These are phyloP conservation scores for Mycena amicta DNA, from an alignment of 768 basidiomycete species.

Conservation along the genomic window DNA sequence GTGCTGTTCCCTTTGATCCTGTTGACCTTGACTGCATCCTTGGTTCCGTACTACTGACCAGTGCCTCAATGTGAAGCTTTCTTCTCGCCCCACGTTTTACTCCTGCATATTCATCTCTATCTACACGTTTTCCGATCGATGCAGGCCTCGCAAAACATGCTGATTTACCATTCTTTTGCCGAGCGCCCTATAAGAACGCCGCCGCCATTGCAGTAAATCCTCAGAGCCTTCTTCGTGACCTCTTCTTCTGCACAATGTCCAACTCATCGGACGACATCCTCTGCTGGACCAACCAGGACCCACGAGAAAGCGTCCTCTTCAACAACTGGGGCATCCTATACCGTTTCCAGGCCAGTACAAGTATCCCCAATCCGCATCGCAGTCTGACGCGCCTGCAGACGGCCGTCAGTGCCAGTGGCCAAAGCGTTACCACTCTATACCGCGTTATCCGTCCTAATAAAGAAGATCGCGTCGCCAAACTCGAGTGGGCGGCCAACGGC, in stretches of 20 bases:
- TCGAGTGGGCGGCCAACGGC: conserved; percentile 84
- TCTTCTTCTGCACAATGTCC: conserved; percentile 45
- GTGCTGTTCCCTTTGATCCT: conserved; percentile 70
- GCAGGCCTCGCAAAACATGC: conserved; percentile 51
- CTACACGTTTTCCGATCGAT: conserved; percentile 79
- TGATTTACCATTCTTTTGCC: conserved; percentile 44
- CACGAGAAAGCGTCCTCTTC: conserved; percentile 81
- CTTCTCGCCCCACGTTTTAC: conserved; percentile 70
- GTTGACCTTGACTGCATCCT: conserved; percentile 56
- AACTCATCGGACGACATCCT: conserved; percentile 64
- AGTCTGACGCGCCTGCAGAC: conserved; percentile 52
- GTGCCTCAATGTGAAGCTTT: conserved; percentile 59
- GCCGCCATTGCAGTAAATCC: conserved; percentile 29
- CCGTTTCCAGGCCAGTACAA: conserved; percentile 67
- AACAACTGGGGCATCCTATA: conserved; percentile 81
- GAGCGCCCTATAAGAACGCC: conserved; percentile 61
- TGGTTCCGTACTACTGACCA: conserved; percentile 76
- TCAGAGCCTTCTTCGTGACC: conserved; percentile 34
- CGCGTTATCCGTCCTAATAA: conserved; percentile 81
- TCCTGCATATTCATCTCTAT: conserved; percentile 72
- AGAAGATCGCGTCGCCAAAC: conserved; percentile 85
- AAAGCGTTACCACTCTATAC: conserved; percentile 77
- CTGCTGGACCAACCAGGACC: conserved; percentile 87
- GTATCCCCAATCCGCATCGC: conserved; percentile 18
- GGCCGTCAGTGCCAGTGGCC: conserved; percentile 59